These are phyloP conservation scores for Brassica rapa DNA, from an alignment of 345 rosid genomes.

Conservation along the genomic window DNA sequence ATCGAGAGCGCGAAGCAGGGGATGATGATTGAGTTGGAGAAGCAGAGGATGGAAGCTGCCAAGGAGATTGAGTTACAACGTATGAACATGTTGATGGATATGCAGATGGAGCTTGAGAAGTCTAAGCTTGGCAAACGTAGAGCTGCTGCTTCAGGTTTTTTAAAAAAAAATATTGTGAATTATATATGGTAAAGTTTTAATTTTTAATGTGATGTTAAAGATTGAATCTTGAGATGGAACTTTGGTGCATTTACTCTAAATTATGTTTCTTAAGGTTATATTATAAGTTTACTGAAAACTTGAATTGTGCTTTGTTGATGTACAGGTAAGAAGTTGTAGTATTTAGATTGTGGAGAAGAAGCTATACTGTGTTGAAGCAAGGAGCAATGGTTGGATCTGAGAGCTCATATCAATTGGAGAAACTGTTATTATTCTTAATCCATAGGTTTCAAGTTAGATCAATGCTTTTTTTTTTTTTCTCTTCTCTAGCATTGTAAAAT, in stretches of 20 bases:
- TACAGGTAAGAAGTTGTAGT: conserved; percentile 39
- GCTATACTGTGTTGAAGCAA: conserved; percentile 22
- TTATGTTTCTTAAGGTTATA: not conserved
- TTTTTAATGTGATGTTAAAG: not conserved
- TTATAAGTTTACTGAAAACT: conserved; percentile 8
- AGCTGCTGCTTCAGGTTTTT: conserved; percentile 39
- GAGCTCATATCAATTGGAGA: conserved; percentile 28
- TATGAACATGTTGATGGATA: conserved; percentile 70
- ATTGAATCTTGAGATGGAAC: not conserved
- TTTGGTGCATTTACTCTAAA: not conserved
- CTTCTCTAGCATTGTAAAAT: conserved; percentile 27
- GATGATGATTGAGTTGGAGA: conserved; percentile 77
- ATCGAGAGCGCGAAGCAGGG: conserved; percentile 63
- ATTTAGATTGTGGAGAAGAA: conserved; percentile 34
- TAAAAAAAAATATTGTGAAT: not conserved
- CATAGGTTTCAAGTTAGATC: conserved; percentile 35
- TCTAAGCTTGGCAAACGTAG: conserved; percentile 44
- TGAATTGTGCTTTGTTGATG: conserved; percentile 8
- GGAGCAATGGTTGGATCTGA: conserved; percentile 30
- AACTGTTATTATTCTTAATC: conserved; percentile 37
- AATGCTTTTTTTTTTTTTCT: not conserved
- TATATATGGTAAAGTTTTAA: conserved; percentile 11
- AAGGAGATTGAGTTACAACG: conserved; percentile 71
- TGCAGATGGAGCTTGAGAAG: conserved; percentile 68
- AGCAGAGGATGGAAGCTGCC: conserved; percentile 70